Conservation (phyloP, 2,329 filamentous ascomycete species). For the Xylariaceae sp. region DNA sequence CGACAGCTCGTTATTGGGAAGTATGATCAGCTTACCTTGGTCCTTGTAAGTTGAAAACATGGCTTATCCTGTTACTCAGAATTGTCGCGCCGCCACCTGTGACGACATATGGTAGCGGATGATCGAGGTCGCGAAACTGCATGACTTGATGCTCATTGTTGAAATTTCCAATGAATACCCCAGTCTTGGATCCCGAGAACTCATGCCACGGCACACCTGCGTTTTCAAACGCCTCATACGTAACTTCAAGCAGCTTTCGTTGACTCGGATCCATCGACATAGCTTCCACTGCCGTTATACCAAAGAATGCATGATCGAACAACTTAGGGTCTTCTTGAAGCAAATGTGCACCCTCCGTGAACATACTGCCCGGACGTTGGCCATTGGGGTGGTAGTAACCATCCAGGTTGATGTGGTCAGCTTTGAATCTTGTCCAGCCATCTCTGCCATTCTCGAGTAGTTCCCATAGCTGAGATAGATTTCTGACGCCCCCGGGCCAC, state of each 20-base stretch:
- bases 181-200: slow-evolving; percentile 20
- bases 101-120: slow-evolving; percentile 8
- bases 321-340: slow-evolving; percentile 21
- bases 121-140: slow-evolving; percentile 14
- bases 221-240: slow-evolving; percentile 34
- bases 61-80: slow-evolving; percentile 25
- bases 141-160: slow-evolving; percentile 23
- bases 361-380: slow-evolving; percentile 10
- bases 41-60: slow-evolving; percentile 32
- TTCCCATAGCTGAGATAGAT: slow-evolving; percentile 11
- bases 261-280: slow-evolving; percentile 37
- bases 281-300: slow-evolving; percentile 25
- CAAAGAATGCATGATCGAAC: slow-evolving; percentile 32
- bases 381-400: slow-evolving; percentile 9
- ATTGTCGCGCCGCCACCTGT: slow-evolving; percentile 15
- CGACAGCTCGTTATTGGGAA: no score
- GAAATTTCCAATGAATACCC: slow-evolving; percentile 30
- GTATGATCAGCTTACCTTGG: slow-evolving; percentile 36
- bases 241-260: slow-evolving; percentile 31
- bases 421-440: slow-evolving; percentile 7
- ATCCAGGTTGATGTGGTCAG: slow-evolving; percentile 6
- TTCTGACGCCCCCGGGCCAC: slow-evolving; percentile 12
- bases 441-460: slow-evolving; percentile 7
- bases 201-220: slow-evolving; percentile 20
- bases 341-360: slow-evolving; percentile 4